Evolutionary conservation across 192 early-diverging fungal species (phyloP).

Genomic region (Entomortierella lignicola): DNA sequence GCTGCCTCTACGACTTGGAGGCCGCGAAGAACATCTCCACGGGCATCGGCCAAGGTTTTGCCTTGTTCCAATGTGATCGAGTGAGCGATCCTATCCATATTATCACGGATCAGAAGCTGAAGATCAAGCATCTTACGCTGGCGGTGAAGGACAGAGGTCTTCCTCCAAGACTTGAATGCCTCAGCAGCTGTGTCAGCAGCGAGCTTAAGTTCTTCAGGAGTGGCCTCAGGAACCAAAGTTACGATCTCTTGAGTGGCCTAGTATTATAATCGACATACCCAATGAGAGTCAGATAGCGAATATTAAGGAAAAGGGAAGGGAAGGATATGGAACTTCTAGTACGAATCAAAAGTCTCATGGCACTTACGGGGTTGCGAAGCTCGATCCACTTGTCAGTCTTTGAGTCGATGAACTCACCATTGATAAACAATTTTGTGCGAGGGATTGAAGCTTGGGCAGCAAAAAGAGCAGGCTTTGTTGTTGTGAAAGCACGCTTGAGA

Average conservation of each 20-base stretch:
- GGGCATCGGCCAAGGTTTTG: conserved; percentile 92
- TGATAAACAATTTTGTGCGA: conserved; percentile 75
- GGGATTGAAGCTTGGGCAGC: conserved; percentile 43
- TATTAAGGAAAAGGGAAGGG: background rate
- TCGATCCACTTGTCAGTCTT: conserved; percentile 88
- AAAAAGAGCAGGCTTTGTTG: conserved; percentile 38
- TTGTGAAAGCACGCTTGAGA: conserved; percentile 51
- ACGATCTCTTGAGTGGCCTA: conserved; percentile 93
- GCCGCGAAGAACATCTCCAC: conserved; percentile 92
- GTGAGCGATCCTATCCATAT: conserved; percentile 82
- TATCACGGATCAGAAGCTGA: conserved; percentile 82
- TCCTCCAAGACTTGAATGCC: conserved; percentile 90
- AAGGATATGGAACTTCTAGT: no score
- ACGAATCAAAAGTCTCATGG: no score
- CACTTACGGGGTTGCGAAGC: conserved; percentile 86
- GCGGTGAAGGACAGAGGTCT: conserved; percentile 83
- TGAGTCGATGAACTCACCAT: conserved; percentile 93
- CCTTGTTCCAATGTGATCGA: conserved; percentile 93
- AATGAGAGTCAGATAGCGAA: background rate
- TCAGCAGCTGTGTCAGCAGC: conserved; percentile 76
- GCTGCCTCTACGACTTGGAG: conserved; percentile 92
- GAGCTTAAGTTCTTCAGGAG: conserved; percentile 80
- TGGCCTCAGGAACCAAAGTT: conserved; percentile 89
- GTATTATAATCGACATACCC: background rate
- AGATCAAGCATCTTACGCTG: conserved; percentile 94